Evolutionary conservation across 176 grass and related monocot species (phyloP).

Genomic region (Saccharum spontaneum): DNA sequence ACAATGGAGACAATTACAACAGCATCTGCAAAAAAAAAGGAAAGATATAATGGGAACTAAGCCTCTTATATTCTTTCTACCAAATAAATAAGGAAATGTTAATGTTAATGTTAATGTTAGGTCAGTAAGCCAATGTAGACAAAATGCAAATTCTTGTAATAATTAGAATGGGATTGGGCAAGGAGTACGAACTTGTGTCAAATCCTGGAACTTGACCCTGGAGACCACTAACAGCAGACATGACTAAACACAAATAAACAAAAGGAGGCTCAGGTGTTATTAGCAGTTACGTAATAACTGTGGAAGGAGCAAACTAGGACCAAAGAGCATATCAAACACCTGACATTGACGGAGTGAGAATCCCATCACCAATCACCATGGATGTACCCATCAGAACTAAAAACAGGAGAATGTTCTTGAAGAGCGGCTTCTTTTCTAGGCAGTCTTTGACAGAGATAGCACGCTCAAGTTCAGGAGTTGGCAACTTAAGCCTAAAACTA

Average conservation of each 20-base stretch:
- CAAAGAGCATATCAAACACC: constrained; percentile 49
- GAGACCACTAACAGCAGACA: constrained; percentile 97
- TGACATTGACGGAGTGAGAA: constrained; percentile 99
- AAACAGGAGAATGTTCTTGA: constrained; percentile 80
- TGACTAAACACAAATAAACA: constrained; percentile 57
- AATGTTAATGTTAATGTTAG: neutral
- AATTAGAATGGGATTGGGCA: neutral
- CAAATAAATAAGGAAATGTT: constrained; percentile 9
- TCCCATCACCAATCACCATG: constrained; percentile 97
- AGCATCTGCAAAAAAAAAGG: constrained; percentile 57
- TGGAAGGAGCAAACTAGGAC: constrained; percentile 6
- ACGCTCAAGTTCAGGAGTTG: constrained; percentile 87
- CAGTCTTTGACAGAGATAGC: constrained; percentile 76
- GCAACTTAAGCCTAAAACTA: constrained; percentile 89
- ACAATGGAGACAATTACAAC: constrained; percentile 82
- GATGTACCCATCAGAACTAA: constrained; percentile 95
- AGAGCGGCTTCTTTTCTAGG: constrained; percentile 71
- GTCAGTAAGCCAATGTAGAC: neutral
- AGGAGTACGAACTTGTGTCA: constrained; percentile 52
- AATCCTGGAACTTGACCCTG: constrained; percentile 85
- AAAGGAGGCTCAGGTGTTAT: constrained; percentile 22
- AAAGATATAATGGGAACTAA: constrained; percentile 1
- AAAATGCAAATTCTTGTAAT: neutral
- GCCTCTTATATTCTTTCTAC: neutral
- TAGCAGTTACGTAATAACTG: neutral